Base-by-base conservation (phyloP, 1,284 basidiomycete species). In the Rhodotorula sp. region DNA sequence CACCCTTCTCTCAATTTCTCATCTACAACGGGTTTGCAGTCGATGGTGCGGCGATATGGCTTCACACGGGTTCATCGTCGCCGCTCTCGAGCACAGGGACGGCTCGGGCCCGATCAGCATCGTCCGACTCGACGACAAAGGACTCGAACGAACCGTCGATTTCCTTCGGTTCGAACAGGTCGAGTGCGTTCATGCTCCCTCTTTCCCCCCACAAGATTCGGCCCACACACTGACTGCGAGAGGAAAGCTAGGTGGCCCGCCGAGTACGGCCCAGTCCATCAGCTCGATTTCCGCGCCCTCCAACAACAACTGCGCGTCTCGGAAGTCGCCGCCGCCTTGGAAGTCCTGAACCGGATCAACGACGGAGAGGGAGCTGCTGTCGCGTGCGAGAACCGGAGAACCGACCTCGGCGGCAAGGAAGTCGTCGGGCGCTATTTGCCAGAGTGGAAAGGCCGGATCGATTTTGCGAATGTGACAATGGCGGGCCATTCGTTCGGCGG, bases 51-150 rank as follows among this genome's bases (percentile, higher is more conserved):
- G 85, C 4, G 84, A 85, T 18, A 81, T 93, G 34, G 91, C 91
- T 5, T 86, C 89, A 4, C 85, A 87, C 61, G 91, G 91, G 5
- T 87, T 86, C 74, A 87, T 92, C 20, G 90, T 93, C 2, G 83
- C 91, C 49, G 88, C 89, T 3, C 80, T 92, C 58, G 90, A 92
- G 78, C 91, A 92, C 79, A 84, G 87, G n/a, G 91, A 93, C 80
- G 91, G 91, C 0, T 88, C 88, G 3, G 88, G 85, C 1, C 87
- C 87, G 1, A 81, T 79, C 71, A 82, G 82, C 80, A 78, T 77
- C 70, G 71, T 73, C 54, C 76, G 58, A 76, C 63, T 58, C 29
- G 61, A 60, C 29, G 58, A 69, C 52, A 1, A 12, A 14, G 59
- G 66, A 65, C 56, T 62, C 47, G 26, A 69, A 57, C 67, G 68